These are phyloP conservation scores for Polychaeton citri DNA, from an alignment of 2,329 filamentous ascomycete species.

Conservation along the genomic window DNA sequence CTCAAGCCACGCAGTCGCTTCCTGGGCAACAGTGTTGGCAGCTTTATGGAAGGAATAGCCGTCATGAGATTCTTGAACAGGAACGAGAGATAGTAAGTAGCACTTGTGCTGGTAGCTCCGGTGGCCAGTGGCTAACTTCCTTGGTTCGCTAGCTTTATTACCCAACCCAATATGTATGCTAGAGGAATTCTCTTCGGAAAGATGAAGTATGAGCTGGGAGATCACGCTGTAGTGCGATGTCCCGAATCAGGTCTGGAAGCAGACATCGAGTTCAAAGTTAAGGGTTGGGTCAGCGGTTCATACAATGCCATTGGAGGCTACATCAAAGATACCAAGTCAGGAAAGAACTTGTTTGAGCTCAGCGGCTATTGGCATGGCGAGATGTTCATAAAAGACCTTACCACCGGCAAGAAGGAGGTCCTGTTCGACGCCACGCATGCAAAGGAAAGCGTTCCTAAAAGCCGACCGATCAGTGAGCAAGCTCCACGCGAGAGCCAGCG, in stretches of 20 bases:
- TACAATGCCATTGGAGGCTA: slow-evolving; percentile 91
- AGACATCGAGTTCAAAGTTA: slow-evolving; percentile 96
- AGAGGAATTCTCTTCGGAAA: slow-evolving; percentile 94
- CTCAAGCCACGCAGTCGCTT: slow-evolving; percentile 92
- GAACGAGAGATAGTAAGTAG: slow-evolving; percentile 75
- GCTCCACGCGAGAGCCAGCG: slow-evolving; percentile 79
- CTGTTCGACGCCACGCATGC: slow-evolving; percentile 77
- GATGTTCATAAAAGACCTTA: slow-evolving; percentile 79
- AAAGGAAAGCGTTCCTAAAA: slow-evolving; percentile 59
- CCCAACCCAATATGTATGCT: slow-evolving; percentile 98
- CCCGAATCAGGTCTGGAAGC: slow-evolving; percentile 75
- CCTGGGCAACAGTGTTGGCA: slow-evolving; percentile 90
- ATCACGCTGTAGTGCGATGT: slow-evolving; percentile 86
- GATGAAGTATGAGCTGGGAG: slow-evolving; percentile 98
- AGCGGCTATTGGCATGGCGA: slow-evolving; percentile 89
- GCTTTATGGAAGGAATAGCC: slow-evolving; percentile 94
- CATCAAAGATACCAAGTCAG: slow-evolving; percentile 78
- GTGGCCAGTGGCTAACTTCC: background rate
- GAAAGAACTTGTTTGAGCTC: slow-evolving; percentile 78
- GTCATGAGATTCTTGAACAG: slow-evolving; percentile 72
- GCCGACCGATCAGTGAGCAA: slow-evolving; percentile 73
- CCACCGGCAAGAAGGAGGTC: slow-evolving; percentile 73
- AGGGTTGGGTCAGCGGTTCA: slow-evolving; percentile 89
- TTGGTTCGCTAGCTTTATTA: slow-evolving; percentile 53
- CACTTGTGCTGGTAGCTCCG: background rate